Evolutionary conservation across 129 eudicot genomes (phyloP).

Genomic region (Artemisia argyi): DNA sequence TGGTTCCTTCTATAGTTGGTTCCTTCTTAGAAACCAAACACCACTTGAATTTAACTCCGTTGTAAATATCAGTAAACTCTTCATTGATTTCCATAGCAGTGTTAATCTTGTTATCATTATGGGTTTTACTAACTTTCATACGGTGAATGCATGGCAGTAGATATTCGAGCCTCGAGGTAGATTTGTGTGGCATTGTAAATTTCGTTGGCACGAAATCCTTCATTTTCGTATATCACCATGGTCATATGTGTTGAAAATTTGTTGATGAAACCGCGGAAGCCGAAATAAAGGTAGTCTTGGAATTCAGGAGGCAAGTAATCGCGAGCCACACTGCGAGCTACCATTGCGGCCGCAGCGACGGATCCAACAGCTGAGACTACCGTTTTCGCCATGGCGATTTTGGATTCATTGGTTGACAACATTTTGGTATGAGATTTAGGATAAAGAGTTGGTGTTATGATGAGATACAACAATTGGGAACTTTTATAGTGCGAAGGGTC

Average conservation of each 20-base stretch:
- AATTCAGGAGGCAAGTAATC: conserved; percentile 52
- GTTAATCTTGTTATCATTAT: conserved; percentile 35
- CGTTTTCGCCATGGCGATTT: conserved; percentile 34
- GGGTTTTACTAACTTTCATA: conserved; percentile 38
- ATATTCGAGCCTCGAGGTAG: conserved; percentile 48
- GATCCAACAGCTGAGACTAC: conserved; percentile 66
- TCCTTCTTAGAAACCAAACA: conserved; percentile 29
- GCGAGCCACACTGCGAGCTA: conserved; percentile 51
- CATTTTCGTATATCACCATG: conserved; percentile 50
- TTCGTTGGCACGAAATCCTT: conserved; percentile 48
- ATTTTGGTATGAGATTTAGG: neutral
- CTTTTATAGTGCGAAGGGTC: too few relatives aligned
- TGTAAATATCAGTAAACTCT: conserved; percentile 32
- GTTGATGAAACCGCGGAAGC: conserved; percentile 30
- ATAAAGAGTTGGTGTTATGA: too few relatives aligned
- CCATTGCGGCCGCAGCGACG: conserved; percentile 52
- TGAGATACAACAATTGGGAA: too few relatives aligned
- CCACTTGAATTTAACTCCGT: conserved; percentile 39
- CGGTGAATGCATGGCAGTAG: conserved; percentile 39
- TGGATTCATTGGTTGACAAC: conserved; percentile 15
- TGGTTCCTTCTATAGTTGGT: conserved; percentile 6
- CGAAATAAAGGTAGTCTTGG: conserved; percentile 36
- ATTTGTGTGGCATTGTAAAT: conserved; percentile 53
- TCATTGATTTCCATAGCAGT: conserved; percentile 42
- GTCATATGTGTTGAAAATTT: conserved; percentile 32